Base-by-base conservation (phyloP, 108 stramenopile genomes). In the Cylindrotheca closterium region DNA sequence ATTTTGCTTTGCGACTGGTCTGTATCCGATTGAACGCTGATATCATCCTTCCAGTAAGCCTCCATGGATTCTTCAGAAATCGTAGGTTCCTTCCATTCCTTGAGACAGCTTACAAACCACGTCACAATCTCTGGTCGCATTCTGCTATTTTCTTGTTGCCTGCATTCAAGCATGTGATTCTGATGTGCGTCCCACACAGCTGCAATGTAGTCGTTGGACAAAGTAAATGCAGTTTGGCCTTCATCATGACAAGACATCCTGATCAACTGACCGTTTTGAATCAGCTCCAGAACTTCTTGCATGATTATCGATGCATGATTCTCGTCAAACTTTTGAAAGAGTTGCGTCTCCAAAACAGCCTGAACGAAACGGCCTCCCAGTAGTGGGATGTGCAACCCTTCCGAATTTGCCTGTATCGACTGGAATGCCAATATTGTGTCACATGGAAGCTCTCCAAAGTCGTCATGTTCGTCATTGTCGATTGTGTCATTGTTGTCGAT, bases 161-260 rank as follows among this genome's bases (percentile, higher is more conserved):
- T 30, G 24, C 4, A 30, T 10, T 30, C 15, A 7, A 4, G 22
- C 0, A 18, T n/a, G 8, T 60, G 59, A 3, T 59, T 21, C 19
- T 58, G 45, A 1, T 64, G 63, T 1, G 71, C 71, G 58, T 72
- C 71, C 71, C 71, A 72, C 24, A 72, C 63, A 1, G 45, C 71
- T 19, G 22, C 27, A 4, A 58, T 53, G 47, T 51, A 72, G 27
- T 72, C 63, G 12, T 63, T 47, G 2, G 71, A 64, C 17, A 48
- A 34, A 30, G 64, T 58, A 58, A 31, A 3, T 23, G 12, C 25
- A 15, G 69, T 62, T 32, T 32, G 17, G 18, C 22, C 21, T 10
- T 30, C 27, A 37, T 47, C 68, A n/a, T 58, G 71, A 64, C 71
- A 72, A n/a, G 28, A 64, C n/a, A 72, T 24, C 47, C 56, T 28